A percentile compares a stretch with the other conserved stretches of the same genome.
These are phyloP conservation scores for Mucor sp. DNA, from an alignment of 371 early-diverging fungal genomes.

Conservation along the genomic window DNA sequence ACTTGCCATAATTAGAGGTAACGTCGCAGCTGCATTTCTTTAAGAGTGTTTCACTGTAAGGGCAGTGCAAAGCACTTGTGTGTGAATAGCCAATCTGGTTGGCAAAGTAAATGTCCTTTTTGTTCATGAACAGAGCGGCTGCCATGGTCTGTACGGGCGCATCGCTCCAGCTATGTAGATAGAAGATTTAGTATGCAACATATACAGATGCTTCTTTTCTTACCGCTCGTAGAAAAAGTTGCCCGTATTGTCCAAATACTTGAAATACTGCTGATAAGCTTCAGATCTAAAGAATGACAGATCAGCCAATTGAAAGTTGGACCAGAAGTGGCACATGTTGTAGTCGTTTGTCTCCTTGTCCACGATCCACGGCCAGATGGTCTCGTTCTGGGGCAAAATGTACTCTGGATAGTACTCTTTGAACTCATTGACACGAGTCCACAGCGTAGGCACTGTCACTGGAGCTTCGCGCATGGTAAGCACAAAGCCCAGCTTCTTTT, in stretches of 20 bases:
- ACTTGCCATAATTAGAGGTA: constrained; percentile 29
- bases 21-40: constrained; percentile 39
- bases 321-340: constrained; percentile 84
- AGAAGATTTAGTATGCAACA: no score
- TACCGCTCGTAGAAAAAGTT: constrained; percentile 96
- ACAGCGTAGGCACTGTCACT: constrained; percentile 81
- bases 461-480: constrained; percentile 78
- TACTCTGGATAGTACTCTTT: constrained; percentile 36
- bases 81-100: constrained; percentile 84
- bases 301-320: constrained; percentile 64
- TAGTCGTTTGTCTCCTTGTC: constrained; percentile 30
- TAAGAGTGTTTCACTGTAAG: constrained; percentile 23
- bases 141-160: constrained; percentile 80
- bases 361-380: constrained; percentile 35
- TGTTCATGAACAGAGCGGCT: constrained; percentile 76
- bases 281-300: constrained; percentile 75
- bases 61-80: constrained; percentile 52
- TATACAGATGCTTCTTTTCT: neutral
- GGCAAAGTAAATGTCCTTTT: constrained; percentile 85
- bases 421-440: constrained; percentile 68
- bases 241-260: constrained; percentile 78
- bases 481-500: constrained; percentile 78
- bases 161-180: constrained; percentile 62
- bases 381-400: constrained; percentile 17
- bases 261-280: constrained; percentile 78